Evolutionary conservation across 179 eudicot species (phyloP), one percentile per base, ranked within the genome.

Genomic region (Silene vulgaris): DNA sequence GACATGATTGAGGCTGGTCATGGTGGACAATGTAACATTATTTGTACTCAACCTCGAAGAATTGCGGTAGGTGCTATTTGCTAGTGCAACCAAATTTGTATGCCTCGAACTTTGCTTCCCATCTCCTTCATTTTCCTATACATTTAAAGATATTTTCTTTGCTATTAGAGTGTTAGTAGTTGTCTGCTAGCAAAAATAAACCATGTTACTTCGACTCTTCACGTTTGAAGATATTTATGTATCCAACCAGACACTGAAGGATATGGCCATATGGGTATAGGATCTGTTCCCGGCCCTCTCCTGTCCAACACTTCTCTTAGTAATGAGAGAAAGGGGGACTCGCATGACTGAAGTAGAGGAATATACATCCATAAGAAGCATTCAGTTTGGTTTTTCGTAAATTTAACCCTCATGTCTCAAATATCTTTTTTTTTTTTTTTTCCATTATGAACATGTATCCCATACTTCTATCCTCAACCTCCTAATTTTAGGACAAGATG

Each of bases 31-130:
- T 90, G 97, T 85, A 91, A 86, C 82, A 88, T 94, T 59, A 83
- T 94, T 57, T 94, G 98, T 84, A 94, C 98, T 21, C 98, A 94
- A 79, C 98, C 97, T 64, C 89, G 98, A 77, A 86, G 97, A 81
- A 91, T 94, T 79, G 97, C 98, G 85, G 98, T 94, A 35, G 62
- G 98, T 86, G 74, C 65, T 65, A 3, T 75, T 65, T 54, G 60
- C 14, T 19, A 6, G 20, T 65, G 56, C 60, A 37, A 60, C 70
- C 21, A 63, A 14, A 43, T 32, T 17, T 60, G 64, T n/a, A 17
- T 32, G 32, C 40, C 19, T 29, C 7, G 35, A 66, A 20, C 29
- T 63, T 12, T 26, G 29, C 9, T 20, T 21, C n/a, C 67, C 29
- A 23, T 26, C 30, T 26, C 67, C 26, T 61, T 21, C 29, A 20